Conservation (phyloP, 2,329 filamentous ascomycete genomes). For the Gyromitra esculenta region DNA sequence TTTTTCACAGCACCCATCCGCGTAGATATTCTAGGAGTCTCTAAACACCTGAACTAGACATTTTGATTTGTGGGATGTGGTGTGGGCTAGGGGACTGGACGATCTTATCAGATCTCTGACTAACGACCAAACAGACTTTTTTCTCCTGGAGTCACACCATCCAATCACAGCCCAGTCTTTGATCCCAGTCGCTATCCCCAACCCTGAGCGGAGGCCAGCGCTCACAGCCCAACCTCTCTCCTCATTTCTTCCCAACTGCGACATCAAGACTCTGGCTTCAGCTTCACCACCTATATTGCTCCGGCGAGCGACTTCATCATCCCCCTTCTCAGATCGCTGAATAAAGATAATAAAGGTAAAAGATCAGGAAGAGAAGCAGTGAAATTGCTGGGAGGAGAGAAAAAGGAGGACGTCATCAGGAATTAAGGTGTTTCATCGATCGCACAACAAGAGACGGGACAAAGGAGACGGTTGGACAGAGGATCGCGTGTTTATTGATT, state of each 20-base stretch:
- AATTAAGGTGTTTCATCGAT: conserved; percentile 34
- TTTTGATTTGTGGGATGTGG: neutral
- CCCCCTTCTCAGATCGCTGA: conserved; percentile 15
- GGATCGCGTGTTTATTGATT: conserved; percentile 50
- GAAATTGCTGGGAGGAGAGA: conserved; percentile 22
- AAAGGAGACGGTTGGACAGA: conserved; percentile 44
- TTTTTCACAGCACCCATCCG: neutral
- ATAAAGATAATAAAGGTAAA: conserved; percentile 33
- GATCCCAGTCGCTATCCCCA: conserved; percentile 2
- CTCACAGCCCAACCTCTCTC: conserved; percentile 49
- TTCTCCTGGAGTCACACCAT: conserved; percentile 26
- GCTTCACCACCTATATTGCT: conserved; percentile 27
- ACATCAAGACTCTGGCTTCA: conserved; percentile 38
- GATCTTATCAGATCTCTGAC: conserved; percentile 48
- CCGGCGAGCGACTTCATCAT: conserved; percentile 29
- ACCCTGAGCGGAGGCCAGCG: conserved; percentile 50
- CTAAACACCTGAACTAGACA: neutral
- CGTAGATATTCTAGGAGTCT: neutral
- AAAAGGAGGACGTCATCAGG: conserved; percentile 42
- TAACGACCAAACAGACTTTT: conserved; percentile 6
- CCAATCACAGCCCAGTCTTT: conserved; percentile 45
- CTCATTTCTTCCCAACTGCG: conserved; percentile 44
- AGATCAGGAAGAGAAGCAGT: conserved; percentile 38
- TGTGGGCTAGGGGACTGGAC: neutral
- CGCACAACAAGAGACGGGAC: conserved; percentile 40